Evolutionary conservation across 768 basidiomycete species (phyloP), one percentile per base, ranked within the genome.

Genomic region (Aureoboletus auriporus): DNA sequence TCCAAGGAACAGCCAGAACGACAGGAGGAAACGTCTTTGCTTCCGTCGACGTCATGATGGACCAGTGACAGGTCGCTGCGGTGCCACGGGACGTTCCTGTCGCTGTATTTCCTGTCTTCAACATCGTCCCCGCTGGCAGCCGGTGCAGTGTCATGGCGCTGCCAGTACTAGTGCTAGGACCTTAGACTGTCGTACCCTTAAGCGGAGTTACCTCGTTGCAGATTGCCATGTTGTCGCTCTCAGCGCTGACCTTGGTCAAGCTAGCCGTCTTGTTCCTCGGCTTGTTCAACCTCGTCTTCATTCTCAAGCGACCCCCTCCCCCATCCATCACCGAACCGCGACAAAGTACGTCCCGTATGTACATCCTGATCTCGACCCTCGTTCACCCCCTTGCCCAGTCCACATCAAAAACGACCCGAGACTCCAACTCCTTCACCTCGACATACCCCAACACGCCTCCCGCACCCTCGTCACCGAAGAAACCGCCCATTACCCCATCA

Each of bases 381-480:
- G 2, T 5, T 9, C 5, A 13, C 20, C 8, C 27, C 35, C 10
- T 8, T 8, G 5, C n/a, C 44, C 34, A 59, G 59, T 62, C 16
- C 57, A 12, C 45, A 40, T 62, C 34, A 29, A 41, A 0, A 35
- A 42, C 33, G 17, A 49, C 16, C 54, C 51, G 6, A 28, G 45
- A 2, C 39, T 63, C 10, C 17, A 11, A 3, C 46, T 63, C 6
- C 44, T 57, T 39, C 61, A 60, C 2, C 52, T 61, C 41, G 50
- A 56, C 51, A 16, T 36, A 7, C 56, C 40, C 23, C 23, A 4
- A 33, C n/a, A 16, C 14, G n/a, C 16, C 9, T 11, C 35, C 10
- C 46, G 42, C 9, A 40, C 29, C 5, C 53, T 64, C 51, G 6
- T 64, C 49, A 54, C 53, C 7, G 62, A 63, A 30, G 62, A 64